Evolutionary conservation across 306 rosid genomes (phyloP).

Genomic region (Arachis hypogaea): DNA sequence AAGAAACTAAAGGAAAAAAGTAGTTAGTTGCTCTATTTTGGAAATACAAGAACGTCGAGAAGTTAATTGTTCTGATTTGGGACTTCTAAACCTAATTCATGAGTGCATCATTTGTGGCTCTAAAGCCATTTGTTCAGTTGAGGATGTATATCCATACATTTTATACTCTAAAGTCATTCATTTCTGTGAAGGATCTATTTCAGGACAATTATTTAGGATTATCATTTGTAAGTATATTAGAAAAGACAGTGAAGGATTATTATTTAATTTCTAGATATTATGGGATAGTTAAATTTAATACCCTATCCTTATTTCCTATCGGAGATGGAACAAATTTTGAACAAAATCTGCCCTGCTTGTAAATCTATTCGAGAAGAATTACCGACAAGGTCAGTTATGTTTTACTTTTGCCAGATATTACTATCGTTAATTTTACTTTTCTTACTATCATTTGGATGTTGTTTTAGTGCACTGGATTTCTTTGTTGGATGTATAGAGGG

Average conservation of each 20-base stretch:
- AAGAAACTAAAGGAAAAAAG: too few relatives aligned
- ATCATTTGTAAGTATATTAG: neutral
- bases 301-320: too few relatives aligned
- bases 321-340: conserved; percentile 51
- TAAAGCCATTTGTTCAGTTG: too few relatives aligned
- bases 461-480: too few relatives aligned
- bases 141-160: too few relatives aligned
- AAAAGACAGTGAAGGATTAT: too few relatives aligned
- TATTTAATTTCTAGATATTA: too few relatives aligned
- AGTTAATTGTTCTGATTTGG: conserved; percentile 80
- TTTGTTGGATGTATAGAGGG: too few relatives aligned
- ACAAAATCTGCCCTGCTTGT: conserved; percentile 41
- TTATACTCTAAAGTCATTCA: conserved; percentile 49
- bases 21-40: conserved; percentile 37
- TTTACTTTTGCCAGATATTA: conserved; percentile 33
- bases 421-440: neutral
- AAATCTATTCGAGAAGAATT: conserved; percentile 45
- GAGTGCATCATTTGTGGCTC: conserved; percentile 72
- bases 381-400: conserved; percentile 73
- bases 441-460: too few relatives aligned
- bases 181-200: conserved; percentile 56
- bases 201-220: conserved; percentile 30
- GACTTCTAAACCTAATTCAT: conserved; percentile 75
- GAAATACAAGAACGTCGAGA: conserved; percentile 57
- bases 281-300: too few relatives aligned